Base-by-base conservation (phyloP, 495 filamentous ascomycete species). In the Podospora pseudocomata region DNA sequence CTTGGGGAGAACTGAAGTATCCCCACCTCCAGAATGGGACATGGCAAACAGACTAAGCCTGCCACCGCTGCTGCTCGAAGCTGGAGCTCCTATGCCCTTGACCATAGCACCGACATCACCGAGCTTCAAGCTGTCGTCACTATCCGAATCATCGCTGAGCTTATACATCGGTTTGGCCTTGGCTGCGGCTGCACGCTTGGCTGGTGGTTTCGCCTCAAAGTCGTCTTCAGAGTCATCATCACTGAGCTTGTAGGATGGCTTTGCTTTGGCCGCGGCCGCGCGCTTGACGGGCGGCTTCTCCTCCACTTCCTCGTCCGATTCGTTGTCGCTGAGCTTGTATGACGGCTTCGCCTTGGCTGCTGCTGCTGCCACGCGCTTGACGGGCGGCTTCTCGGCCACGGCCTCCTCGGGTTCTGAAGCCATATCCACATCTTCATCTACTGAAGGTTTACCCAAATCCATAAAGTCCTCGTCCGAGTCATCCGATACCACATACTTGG, bases 61-160 rank as follows among this genome's bases (percentile, higher is more conserved):
- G 76, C 69, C 88, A 77, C 70, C 85, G 32, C 82, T 77, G 39
- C 65, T 68, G 66, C 66, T 70, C n/a, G 69, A 63, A n/a, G 76
- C 75, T 20, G 81, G 78, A 65, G 80, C 85, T 54, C 89, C 84
- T 75, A 96, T 94, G 60, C 92, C 93, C 81, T 97, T 97, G 72
- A 97, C 93, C 87, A 97, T 89, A 67, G 87, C 86, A 76, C 88
- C 91, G 65, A 97, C 91, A 76, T 97, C 92, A 59, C 90, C 90
- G 63, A 97, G 87, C 77, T 92, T 80, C 68, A 91, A 88, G 72
- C 86, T 87, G 65, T 89, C 81, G 56, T 80, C 81, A 61, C 80
- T 80, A 5, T 78, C 77, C 19, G 82, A 80, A 49, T 79, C 68
- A 67, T 86, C 83, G 20, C 83, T 79, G 39, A 80, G 61, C 15